These are phyloP conservation scores for Eimeria maxima DNA, from an alignment of 169 alveolate species.

Conservation along the genomic window DNA sequence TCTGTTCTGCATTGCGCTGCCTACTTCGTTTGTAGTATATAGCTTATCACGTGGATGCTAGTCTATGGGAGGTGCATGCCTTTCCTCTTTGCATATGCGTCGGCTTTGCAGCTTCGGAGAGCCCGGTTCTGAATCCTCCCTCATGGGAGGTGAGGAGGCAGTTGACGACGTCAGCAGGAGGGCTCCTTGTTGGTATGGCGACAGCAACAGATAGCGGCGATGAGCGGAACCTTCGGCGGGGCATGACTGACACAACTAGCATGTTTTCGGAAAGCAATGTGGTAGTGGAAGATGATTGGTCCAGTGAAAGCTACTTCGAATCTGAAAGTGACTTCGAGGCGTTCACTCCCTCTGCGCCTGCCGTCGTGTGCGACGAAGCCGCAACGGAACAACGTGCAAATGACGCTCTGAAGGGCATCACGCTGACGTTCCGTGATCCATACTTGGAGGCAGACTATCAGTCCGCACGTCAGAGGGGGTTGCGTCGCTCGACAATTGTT, in stretches of 20 bases:
- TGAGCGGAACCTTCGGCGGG: slow-evolving; percentile 50
- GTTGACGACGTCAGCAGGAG: slow-evolving; percentile 25
- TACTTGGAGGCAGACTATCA: slow-evolving; percentile 74
- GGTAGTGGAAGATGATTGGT: slow-evolving; percentile 53
- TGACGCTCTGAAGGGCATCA: slow-evolving; percentile 45
- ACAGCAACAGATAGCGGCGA: slow-evolving; percentile 60
- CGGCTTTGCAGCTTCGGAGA: slow-evolving; percentile 49
- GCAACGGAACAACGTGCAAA: slow-evolving; percentile 65
- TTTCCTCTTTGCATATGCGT: background rate
- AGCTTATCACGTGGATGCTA: background rate
- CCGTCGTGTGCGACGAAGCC: slow-evolving; percentile 63
- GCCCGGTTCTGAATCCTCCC: slow-evolving; percentile 39
- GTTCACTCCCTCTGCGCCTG: slow-evolving; percentile 32
- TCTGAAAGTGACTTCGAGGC: slow-evolving; percentile 51
- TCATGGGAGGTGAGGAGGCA: slow-evolving; percentile 47
- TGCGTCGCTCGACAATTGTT: slow-evolving; percentile 44
- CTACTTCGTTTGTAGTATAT: background rate
- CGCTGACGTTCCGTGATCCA: slow-evolving; percentile 66
- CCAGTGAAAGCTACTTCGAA: slow-evolving; percentile 59
- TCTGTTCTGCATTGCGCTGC: background rate
- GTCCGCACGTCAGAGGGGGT: slow-evolving; percentile 59
- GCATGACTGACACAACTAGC: slow-evolving; percentile 48
- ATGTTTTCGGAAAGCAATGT: slow-evolving; percentile 39
- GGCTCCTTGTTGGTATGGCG: background rate
- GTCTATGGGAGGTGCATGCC: background rate